Percentiles rank a stretch among this genome's conserved stretches.
These are phyloP conservation scores for Odontarrhena argentea DNA, from an alignment of 345 rosid species.

Conservation along the genomic window DNA sequence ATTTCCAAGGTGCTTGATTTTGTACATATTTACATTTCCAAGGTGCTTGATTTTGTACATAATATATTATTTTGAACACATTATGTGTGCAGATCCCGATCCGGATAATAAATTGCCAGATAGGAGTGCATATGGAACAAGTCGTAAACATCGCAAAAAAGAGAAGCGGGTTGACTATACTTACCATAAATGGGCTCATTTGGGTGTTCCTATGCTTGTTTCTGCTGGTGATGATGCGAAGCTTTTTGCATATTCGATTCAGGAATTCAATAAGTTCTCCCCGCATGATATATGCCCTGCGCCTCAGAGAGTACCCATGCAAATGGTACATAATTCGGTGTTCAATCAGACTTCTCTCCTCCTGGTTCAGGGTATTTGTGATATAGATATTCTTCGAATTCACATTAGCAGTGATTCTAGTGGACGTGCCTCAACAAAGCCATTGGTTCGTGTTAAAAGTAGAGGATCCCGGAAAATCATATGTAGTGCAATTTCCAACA, in stretches of 20 bases:
- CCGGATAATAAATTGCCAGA: conserved; percentile 48
- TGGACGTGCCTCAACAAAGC: conserved; percentile 59
- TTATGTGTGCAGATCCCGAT: conserved; percentile 52
- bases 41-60: conserved; percentile 2
- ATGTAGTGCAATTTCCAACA: conserved; percentile 77
- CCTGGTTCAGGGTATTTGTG: conserved; percentile 66
- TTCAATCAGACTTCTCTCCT: conserved; percentile 65
- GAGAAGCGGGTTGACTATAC: conserved; percentile 65
- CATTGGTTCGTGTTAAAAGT: conserved; percentile 71
- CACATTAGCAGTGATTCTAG: conserved; percentile 42
- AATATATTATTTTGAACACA: not conserved
- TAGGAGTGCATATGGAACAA: conserved; percentile 39
- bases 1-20: conserved; percentile 5
- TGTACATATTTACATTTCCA: not conserved
- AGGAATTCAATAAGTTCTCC: conserved; percentile 81
- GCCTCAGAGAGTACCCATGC: conserved; percentile 86
- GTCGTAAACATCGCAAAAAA: conserved; percentile 44
- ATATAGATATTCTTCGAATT: conserved; percentile 73
- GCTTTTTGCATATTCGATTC: conserved; percentile 85
- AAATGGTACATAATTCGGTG: conserved; percentile 59
- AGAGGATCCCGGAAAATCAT: conserved; percentile 74
- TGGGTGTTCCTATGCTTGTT: conserved; percentile 94
- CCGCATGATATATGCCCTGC: conserved; percentile 98
- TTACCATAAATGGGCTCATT: conserved; percentile 83
- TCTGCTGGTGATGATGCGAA: conserved; percentile 97